phyloP scores from a whole-genome alignment of 2,329 filamentous ascomycete genomes.

The Cercospora nicotianae region DNA sequence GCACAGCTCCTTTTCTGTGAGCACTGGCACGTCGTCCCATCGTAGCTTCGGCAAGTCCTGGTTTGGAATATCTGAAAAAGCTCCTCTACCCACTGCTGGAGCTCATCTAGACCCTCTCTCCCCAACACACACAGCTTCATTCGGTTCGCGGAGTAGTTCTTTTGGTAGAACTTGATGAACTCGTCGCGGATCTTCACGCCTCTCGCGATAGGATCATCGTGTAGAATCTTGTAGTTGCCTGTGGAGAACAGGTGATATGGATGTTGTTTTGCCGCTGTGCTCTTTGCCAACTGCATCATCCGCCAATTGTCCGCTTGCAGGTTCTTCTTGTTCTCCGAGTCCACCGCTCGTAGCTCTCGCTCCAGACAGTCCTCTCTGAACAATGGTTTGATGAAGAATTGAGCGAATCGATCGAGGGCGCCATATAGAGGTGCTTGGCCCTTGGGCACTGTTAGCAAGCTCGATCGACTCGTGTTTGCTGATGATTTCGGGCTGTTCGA shows the following conservation, averaged over 20 bases:
- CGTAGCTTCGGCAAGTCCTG: slow-evolving; percentile 70
- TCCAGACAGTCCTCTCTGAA: slow-evolving; percentile 84
- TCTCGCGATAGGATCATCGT: slow-evolving; percentile 73
- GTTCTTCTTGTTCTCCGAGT: slow-evolving; percentile 98
- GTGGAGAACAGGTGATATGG: slow-evolving; percentile 92
- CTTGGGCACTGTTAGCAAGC: slow-evolving; percentile 39
- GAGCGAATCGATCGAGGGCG: slow-evolving; percentile 85
- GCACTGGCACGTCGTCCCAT: slow-evolving; percentile 65
- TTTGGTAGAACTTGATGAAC: slow-evolving; percentile 88
- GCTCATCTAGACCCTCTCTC: slow-evolving; percentile 74
- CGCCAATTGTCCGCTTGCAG: slow-evolving; percentile 88
- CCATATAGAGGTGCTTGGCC: slow-evolving; percentile 68
- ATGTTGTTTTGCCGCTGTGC: slow-evolving; percentile 81
- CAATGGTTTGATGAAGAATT: slow-evolving; percentile 87
- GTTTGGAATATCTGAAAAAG: slow-evolving; percentile 80
- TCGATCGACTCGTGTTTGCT: slow-evolving; percentile 39
- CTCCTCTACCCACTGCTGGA: slow-evolving; percentile 81
- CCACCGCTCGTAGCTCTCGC: slow-evolving; percentile 81
- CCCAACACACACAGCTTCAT: slow-evolving; percentile 92
- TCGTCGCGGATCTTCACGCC: slow-evolving; percentile 84
- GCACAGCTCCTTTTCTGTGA: slow-evolving; percentile 59
- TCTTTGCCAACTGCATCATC: slow-evolving; percentile 82
- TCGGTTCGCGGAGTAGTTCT: slow-evolving; percentile 86
- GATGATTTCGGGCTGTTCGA: slow-evolving; percentile 52
- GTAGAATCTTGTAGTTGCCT: slow-evolving; percentile 81